Evolutionary conservation across 2,329 filamentous ascomycete species (phyloP), one percentile per base, ranked within the genome.

Genomic region (Aphanocladium album): DNA sequence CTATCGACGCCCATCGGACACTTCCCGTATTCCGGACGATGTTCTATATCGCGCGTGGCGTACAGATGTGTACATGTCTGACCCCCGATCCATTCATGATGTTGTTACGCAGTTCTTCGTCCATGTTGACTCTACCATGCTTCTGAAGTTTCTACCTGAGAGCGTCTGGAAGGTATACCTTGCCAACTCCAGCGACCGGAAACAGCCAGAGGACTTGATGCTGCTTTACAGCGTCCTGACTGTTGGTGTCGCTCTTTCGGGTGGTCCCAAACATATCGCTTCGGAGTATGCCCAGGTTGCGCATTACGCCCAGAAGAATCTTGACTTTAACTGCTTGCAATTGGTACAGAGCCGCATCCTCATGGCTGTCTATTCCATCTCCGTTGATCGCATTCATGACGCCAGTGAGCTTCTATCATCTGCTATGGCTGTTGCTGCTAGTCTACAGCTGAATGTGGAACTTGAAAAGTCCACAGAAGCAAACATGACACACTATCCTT

Each of bases 271-370:
- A 58, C 64, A 70, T 23, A 74, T 74, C 43, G 75, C 75, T 7
- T 71, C 67, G 52, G 73, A 77, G 59, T 77, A 78, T 54, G 74
- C 76, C 3, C 75, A 78, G 41, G 81, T 88, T 54, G 85, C 86
- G 4, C 77, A 82, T 52, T 83, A 83, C 67, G 86, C 84, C 4
- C 74, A 77, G 54, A 74, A 69, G 54, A 69, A 66, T 50, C 64
- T 67, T 7, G 64, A 61, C 1, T 53, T 61, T 12, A 67, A 65
- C 60, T 72, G 71, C 37, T 72, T 91, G 53, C 85, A 90, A 65
- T 74, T 90, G 49, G 84, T 87, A 14, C 89, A 91, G 69, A 83
- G 82, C 51, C 81, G 86, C 58, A 74, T 91, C n/a, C 77, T 90
- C 17, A 78, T 91, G 43, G 81, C 84, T 21, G 73, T 90, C 7